Base-by-base conservation (phyloP, 2,329 filamentous ascomycete genomes). In the Talaromyces sp. region DNA sequence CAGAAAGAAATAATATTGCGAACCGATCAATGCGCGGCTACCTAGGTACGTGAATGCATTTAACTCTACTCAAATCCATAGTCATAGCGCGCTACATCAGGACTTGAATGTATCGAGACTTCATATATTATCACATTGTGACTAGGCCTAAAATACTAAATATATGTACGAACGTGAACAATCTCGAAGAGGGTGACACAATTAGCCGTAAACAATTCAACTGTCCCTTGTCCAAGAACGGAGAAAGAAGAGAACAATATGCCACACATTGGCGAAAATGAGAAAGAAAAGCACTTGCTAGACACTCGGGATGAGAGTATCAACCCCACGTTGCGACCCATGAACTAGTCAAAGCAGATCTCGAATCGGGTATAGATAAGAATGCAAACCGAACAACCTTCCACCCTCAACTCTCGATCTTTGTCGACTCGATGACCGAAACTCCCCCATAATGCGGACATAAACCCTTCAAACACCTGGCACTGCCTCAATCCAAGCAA, bases 401-500 rank as follows among this genome's bases (percentile, higher is more conserved):
- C 31, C 39, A 43, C 22, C 33, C 13, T 15, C 13, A 27, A 39
- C 27, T 25, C 15, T 27, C 37, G 8, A 3, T 39, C 22, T 45
- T 59, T 43, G 35, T 58, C 56, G 25, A 58, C 11, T 41, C 31
- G 19, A 58, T 37, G 33, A 37, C 33, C 33, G 13, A 22, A 39
- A 58, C 35, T 31, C 19, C 35, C 4, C 10, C 31, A 50, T 10
- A 31, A 45, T 17, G 10, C 37, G 31, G n/a, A 63, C 8, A 5
- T n/a, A 25, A 57, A 47, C 22, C 1, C 1, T n/a, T 47, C 59
- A 78, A 69, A 78, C 71, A 6, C 74, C 75, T 61, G 78, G 75
- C 37, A 76, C 78, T 8, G 71, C 75, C 66, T 78, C 77, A 57
- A 80, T 74, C 78, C 78, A 80, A 33, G 73, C 73, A 68, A 77